Base-by-base conservation (phyloP, 768 basidiomycete genomes). In the Termitomyces sp. region DNA sequence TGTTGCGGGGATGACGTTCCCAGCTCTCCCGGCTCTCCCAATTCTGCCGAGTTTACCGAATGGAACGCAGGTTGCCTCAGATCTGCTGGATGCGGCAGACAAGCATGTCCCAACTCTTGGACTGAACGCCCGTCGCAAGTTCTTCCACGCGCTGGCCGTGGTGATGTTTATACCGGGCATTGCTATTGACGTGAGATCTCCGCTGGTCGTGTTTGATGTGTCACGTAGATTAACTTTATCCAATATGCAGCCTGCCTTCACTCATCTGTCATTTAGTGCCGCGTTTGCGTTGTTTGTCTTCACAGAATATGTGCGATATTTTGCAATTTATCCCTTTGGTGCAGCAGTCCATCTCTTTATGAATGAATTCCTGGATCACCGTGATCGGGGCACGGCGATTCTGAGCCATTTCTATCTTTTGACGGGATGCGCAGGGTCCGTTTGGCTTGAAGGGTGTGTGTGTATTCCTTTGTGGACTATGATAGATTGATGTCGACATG, bases 101-200 rank as follows among this genome's bases (percentile, higher is more conserved):
- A 93, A 94, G 71, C 87, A 84, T 60, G 88, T 96, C 59, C 94
- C 94, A 22, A 93, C 92, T 54, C 75, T 98, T 55, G 85, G 88
- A 48, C 75, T 98, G 62, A 98, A 99, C 70, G 92, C 90, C 26
- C 81, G 97, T 59, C 81, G 97, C 51, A 99, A 99, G 72, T 98
- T 90, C 72, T 99, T 99, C 74, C 97, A 99, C 73, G 94, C 86
- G 24, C 77, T 98, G 54, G 93, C 96, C 2, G 94, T 98, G 47
- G 79, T 92, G 29, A 97, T 98, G 95, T 98, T 99, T 68, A 75
- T 96, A 33, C 97, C 97, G 7, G 97, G 97, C 0, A 85, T 98
- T 58, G 91, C 87, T 1, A 71, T 92, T 68, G 97, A 98, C 72
- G 95, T 62, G 55, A 59, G 61, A 50, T 95, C 66, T 76, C 90